Evolutionary conservation across 768 basidiomycete species (phyloP).

Genomic region (Sporobolomyces phaffii): DNA sequence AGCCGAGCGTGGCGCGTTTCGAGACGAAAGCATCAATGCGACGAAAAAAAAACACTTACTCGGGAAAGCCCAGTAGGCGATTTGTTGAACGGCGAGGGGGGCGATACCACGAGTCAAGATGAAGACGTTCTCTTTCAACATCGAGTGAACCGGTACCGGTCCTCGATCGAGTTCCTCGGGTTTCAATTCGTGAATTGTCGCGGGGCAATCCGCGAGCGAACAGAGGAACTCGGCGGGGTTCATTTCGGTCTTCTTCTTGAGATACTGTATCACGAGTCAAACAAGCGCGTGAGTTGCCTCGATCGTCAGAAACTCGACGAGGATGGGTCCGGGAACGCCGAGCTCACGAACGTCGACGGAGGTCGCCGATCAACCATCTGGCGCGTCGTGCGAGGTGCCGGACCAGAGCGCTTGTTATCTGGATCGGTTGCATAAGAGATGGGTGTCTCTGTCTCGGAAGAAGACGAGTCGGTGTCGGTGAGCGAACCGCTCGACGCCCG

Average conservation of each 20-base stretch:
- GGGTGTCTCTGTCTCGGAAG: not conserved
- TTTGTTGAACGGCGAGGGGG: slow-evolving; percentile 13
- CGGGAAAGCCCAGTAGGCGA: slow-evolving; percentile 8
- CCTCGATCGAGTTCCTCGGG: slow-evolving; percentile 27
- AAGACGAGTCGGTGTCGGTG: slow-evolving; percentile 5
- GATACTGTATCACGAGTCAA: slow-evolving; percentile 4
- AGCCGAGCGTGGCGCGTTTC: no score
- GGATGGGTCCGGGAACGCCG: not conserved
- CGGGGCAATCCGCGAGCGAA: slow-evolving; percentile 19
- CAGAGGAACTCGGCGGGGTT: slow-evolving; percentile 24
- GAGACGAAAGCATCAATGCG: no score
- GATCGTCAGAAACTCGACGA: not conserved
- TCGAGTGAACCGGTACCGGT: not conserved
- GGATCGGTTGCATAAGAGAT: slow-evolving; percentile 26
- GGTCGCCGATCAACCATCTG: slow-evolving; percentile 21
- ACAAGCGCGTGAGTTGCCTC: not conserved
- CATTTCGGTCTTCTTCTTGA: slow-evolving; percentile 22
- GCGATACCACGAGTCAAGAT: slow-evolving; percentile 7
- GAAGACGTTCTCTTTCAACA: slow-evolving; percentile 16
- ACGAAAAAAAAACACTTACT: slow-evolving; percentile 11
- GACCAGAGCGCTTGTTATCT: not conserved
- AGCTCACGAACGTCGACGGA: slow-evolving; percentile 16
- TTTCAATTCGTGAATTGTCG: slow-evolving; percentile 24
- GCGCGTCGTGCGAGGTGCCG: slow-evolving; percentile 1
- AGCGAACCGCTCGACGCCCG: slow-evolving; percentile 3